phyloP scores from a whole-genome alignment of 495 filamentous ascomycete species.

The Podospora pseudopauciseta region DNA sequence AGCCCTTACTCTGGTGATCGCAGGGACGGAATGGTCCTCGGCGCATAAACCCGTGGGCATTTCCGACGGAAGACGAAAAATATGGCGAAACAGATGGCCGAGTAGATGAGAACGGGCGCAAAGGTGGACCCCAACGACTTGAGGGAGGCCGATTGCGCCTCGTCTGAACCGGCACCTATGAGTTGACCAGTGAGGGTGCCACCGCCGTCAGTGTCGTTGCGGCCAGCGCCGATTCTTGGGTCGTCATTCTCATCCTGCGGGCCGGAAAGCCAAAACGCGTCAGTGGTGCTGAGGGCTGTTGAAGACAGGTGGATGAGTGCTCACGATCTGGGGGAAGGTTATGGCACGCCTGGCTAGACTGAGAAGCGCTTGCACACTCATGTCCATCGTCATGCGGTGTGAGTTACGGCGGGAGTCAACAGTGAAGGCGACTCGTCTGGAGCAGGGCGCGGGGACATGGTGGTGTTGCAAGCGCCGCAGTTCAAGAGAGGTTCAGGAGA shows the following conservation, averaged over 20 bases:
- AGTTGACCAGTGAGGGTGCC: constrained; percentile 24
- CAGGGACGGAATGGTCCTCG: constrained; percentile 27
- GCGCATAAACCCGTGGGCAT: constrained; percentile 34
- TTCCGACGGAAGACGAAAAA: constrained; percentile 32
- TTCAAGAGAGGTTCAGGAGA: not conserved
- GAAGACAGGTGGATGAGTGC: not conserved
- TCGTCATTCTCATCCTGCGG: constrained; percentile 29
- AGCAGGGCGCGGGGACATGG: constrained; percentile 6
- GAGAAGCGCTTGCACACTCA: not conserved
- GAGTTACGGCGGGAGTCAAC: not conserved
- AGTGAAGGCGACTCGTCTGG: not conserved
- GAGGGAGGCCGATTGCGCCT: constrained; percentile 25
- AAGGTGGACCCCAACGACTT: constrained; percentile 48
- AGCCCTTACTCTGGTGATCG: constrained; percentile 29
- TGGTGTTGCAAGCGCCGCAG: not conserved
- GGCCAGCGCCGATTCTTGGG: constrained; percentile 29
- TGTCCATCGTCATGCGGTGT: constrained; percentile 9
- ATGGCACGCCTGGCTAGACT: not conserved
- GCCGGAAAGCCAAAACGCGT: not conserved
- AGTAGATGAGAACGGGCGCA: constrained; percentile 45
- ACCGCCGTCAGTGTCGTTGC: constrained; percentile 25
- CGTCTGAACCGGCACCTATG: constrained; percentile 9
- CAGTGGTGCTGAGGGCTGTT: not conserved
- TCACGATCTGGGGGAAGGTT: not conserved
- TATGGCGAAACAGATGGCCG: constrained; percentile 31